phyloP scores from a whole-genome alignment of 495 filamentous ascomycete genomes.

The Ramalina intermedia region DNA sequence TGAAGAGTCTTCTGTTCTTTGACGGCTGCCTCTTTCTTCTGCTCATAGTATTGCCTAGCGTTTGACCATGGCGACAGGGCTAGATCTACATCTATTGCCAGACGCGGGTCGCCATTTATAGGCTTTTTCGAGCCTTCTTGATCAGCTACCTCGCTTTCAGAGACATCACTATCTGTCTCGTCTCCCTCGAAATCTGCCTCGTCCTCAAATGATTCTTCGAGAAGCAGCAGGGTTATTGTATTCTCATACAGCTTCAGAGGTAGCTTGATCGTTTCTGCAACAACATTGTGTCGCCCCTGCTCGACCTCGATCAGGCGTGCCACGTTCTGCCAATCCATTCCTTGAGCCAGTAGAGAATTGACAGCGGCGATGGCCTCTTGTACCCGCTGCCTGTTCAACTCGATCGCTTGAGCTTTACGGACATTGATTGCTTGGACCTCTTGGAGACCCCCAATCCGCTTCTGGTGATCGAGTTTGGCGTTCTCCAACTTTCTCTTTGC shows the following conservation, averaged over 20 bases:
- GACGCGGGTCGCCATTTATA: slow-evolving; percentile 29
- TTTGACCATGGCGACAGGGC: slow-evolving; percentile 72
- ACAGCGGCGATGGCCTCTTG: slow-evolving; percentile 85
- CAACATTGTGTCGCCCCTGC: slow-evolving; percentile 62
- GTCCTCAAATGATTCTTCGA: slow-evolving; percentile 48
- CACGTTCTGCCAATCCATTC: slow-evolving; percentile 95
- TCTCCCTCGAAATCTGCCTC: slow-evolving; percentile 44
- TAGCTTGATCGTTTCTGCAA: slow-evolving; percentile 74
- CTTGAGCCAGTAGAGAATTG: slow-evolving; percentile 75
- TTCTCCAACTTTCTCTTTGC: slow-evolving; percentile 73
- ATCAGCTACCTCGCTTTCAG: slow-evolving; percentile 35
- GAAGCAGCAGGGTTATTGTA: slow-evolving; percentile 65
- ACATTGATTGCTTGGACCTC: slow-evolving; percentile 68
- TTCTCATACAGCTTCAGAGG: slow-evolving; percentile 84
- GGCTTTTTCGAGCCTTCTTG: slow-evolving; percentile 16
- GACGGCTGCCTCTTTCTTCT: slow-evolving; percentile 65
- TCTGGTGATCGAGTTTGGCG: slow-evolving; percentile 66
- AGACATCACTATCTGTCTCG: slow-evolving; percentile 51
- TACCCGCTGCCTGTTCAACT: slow-evolving; percentile 76
- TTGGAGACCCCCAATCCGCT: slow-evolving; percentile 68
- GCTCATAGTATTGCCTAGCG: slow-evolving; percentile 78
- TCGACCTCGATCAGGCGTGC: slow-evolving; percentile 77
- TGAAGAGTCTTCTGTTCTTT: slow-evolving; percentile 77
- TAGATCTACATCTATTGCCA: slow-evolving; percentile 76
- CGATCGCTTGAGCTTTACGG: slow-evolving; percentile 76